Conservation (phyloP, 2,329 filamentous ascomycete genomes). For the Scolecobasidium constrictum region DNA sequence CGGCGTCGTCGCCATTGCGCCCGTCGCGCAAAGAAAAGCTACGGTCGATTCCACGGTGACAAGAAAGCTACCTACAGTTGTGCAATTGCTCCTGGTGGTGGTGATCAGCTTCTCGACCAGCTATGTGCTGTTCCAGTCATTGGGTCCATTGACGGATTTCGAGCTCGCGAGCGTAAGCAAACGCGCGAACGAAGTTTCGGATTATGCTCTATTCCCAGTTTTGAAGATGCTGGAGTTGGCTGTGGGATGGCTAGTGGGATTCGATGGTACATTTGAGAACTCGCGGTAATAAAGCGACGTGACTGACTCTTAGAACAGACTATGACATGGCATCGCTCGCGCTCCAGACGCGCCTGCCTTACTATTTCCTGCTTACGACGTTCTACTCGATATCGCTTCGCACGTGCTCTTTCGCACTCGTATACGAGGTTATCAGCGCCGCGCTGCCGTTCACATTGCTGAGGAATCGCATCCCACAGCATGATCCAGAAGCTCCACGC, state of each 20-base stretch:
- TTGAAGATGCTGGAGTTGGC: conserved; percentile 56
- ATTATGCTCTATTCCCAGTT: conserved; percentile 44
- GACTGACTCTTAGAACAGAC: conserved; percentile 17
- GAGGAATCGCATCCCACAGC: conserved; percentile 36
- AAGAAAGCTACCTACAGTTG: neutral
- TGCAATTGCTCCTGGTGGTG: conserved; percentile 6
- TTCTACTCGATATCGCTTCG: conserved; percentile 63
- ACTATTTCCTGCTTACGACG: conserved; percentile 61
- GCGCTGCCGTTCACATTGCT: conserved; percentile 67
- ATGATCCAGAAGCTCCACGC: conserved; percentile 10
- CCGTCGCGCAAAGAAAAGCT: neutral
- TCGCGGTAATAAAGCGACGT: neutral
- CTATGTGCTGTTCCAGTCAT: conserved; percentile 1
- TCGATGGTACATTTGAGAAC: conserved; percentile 49
- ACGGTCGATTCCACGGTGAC: too few species aligned
- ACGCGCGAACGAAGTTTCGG: conserved; percentile 48
- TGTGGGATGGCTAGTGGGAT: conserved; percentile 61
- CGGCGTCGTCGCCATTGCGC: neutral
- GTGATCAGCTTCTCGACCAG: conserved; percentile 5
- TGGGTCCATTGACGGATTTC: conserved; percentile 15
- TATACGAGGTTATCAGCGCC: conserved; percentile 57
- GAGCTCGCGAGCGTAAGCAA: conserved; percentile 60
- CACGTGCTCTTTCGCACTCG: conserved; percentile 50
- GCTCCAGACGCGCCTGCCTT: conserved; percentile 63
- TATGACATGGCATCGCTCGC: conserved; percentile 33